A percentile compares a stretch with the other conserved stretches of the same genome.
These are phyloP conservation scores for Beta corolliflora DNA, from an alignment of 179 eudicot species.

Conservation along the genomic window DNA sequence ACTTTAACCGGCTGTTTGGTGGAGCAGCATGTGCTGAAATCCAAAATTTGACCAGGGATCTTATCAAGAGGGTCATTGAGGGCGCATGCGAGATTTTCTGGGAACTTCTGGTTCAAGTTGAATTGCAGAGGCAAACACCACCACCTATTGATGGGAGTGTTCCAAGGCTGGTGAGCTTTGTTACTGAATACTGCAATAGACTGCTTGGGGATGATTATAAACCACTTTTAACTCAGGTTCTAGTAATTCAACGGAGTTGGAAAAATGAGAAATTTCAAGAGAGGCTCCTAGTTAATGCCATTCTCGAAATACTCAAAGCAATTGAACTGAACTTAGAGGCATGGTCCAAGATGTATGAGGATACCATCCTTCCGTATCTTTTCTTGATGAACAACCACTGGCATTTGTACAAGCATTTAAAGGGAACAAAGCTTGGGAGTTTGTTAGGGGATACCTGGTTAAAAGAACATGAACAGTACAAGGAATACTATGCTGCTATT, in stretches of 20 bases:
- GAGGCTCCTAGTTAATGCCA: slow-evolving; percentile 69
- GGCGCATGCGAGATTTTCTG: slow-evolving; percentile 95
- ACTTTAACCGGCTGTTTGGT: slow-evolving; percentile 93
- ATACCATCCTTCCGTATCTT: slow-evolving; percentile 46
- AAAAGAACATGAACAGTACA: slow-evolving; percentile 76
- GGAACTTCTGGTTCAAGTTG: slow-evolving; percentile 93
- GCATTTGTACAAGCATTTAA: slow-evolving; percentile 85
- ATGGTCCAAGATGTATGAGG: slow-evolving; percentile 86
- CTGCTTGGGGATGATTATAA: slow-evolving; percentile 89
- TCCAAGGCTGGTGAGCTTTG: slow-evolving; percentile 79
- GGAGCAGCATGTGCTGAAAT: slow-evolving; percentile 93
- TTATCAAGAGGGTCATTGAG: slow-evolving; percentile 78
- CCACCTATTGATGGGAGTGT: slow-evolving; percentile 91
- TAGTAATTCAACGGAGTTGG: slow-evolving; percentile 97
- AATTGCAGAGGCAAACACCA: slow-evolving; percentile 86
- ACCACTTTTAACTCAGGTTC: slow-evolving; percentile 80
- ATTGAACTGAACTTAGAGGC: slow-evolving; percentile 77
- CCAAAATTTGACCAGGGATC: slow-evolving; percentile 84
- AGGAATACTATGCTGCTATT: slow-evolving; percentile 57
- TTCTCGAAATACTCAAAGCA: slow-evolving; percentile 72
- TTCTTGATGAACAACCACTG: slow-evolving; percentile 97
- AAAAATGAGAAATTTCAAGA: slow-evolving; percentile 94
- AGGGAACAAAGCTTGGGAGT: slow-evolving; percentile 80
- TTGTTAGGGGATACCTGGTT: slow-evolving; percentile 85
- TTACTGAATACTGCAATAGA: slow-evolving; percentile 86